Evolutionary conservation across 371 early-diverging fungal genomes (phyloP), one percentile per base, ranked within the genome.

Genomic region (Rhizopus stolonifer): DNA sequence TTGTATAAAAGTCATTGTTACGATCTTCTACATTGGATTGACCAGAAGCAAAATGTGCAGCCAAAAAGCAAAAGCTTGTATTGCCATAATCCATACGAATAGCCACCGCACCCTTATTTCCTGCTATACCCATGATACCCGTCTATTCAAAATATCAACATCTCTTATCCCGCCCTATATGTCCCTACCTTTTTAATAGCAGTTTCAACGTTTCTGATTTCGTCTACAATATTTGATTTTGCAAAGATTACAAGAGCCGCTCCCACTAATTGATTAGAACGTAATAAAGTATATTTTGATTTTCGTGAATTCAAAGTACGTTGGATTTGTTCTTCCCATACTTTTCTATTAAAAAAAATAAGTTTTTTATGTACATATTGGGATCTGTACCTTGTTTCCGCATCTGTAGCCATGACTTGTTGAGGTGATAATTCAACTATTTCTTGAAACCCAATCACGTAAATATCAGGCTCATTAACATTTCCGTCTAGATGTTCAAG

Each of bases 371-470:
- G n/a, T n/a, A n/a, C n/a, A n/a, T n/a, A n/a, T n/a, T n/a, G n/a
- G n/a, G n/a, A n/a, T n/a, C n/a, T n/a, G n/a, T 62, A 77, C 74
- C 74, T 60, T 55, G 79, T 79, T 26, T 79, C 78, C 3, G 87
- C 84, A 64, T 94, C 93, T 24, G 92, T 88, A 0, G 90, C 77
- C 60, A 92, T 85, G 17, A 93, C 69, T 61, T 92, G 89, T 26
- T 83, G 89, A 31, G 89, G 90, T 24, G 83, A 93, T 26, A 99
- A 65, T 63, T 95, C 90, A 15, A 98, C 96, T 42, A 97, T 86
- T 62, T 99, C 98, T 63, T 98, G 95, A 46, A 97, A 89, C 3
- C 93, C 96, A 42, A 98, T 79, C 0, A 87, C 89, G 34, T 86
- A 82, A 8, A 98, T 65, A 60, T 98, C 91, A 0, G 97, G 95